phyloP scores from a whole-genome alignment of 2,329 filamentous ascomycete genomes.

The Aspergillus ruber region DNA sequence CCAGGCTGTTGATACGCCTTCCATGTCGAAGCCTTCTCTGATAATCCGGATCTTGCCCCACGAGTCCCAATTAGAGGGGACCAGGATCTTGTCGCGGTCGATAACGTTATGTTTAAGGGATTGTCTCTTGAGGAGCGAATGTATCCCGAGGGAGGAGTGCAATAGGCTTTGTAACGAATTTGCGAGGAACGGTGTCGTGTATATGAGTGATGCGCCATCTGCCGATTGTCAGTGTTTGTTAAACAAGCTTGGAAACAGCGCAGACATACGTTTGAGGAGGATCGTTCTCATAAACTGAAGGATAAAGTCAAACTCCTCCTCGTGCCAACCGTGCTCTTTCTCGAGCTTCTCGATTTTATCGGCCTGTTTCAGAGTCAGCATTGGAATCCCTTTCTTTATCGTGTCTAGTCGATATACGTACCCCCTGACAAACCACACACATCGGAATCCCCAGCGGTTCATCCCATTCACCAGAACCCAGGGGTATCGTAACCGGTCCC shows the following conservation, averaged over 20 bases:
- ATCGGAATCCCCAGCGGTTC: constrained; percentile 80
- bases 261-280: constrained; percentile 69
- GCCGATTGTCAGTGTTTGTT: constrained; percentile 5
- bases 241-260: not conserved
- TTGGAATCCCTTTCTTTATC: not conserved
- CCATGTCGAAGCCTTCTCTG: constrained; percentile 85
- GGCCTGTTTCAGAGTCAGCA: constrained; percentile 46
- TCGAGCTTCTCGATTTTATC: constrained; percentile 88
- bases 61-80: constrained; percentile 96
- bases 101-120: constrained; percentile 85
- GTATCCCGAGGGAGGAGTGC: constrained; percentile 80
- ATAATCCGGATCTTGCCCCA: constrained; percentile 95
- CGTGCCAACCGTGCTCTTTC: constrained; percentile 85
- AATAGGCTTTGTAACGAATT: constrained; percentile 73
- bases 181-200: constrained; percentile 68
- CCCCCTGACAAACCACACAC: constrained; percentile 93
- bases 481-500: constrained; percentile 63
- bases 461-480: constrained; percentile 89
- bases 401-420: constrained; percentile 36
- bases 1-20: constrained; percentile 79
- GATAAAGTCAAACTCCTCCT: constrained; percentile 94
- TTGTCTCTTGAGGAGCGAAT: constrained; percentile 71
- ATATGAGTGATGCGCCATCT: constrained; percentile 82
- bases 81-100: constrained; percentile 86
- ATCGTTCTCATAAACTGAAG: constrained; percentile 88